Evolutionary conservation across 108 stramenopile genomes (phyloP), one percentile per base, ranked within the genome.

Genomic region (Skeletonema grethae): DNA sequence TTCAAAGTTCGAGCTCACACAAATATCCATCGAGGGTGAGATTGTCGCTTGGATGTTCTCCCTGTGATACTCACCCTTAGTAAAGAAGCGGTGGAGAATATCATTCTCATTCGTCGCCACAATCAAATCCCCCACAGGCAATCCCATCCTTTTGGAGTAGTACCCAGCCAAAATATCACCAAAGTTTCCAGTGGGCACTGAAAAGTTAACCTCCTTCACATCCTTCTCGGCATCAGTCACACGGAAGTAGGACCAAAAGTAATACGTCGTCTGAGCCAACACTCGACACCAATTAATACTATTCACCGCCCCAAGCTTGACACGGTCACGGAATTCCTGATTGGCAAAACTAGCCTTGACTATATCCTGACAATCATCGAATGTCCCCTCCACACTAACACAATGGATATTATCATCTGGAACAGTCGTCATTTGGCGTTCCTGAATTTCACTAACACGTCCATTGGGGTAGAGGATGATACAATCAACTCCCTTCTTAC

Each of bases 251-350:
- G 91, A 89, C 95, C 96, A 99, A 86, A 96, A 99, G 86, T 98
- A 99, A 79, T 99, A 99, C 7, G 97, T 97, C 36, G 95, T 98
- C 87, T 99, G 99, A 1, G 98, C 99, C 72, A 99, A 83, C 20
- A 99, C 97, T 35, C 99, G 93, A 39, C 96, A 97, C 97, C 98
- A 99, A 77, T 99, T 99, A 84, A 99, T 99, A 5, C 93, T 95
- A 82, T 99, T 99, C 61, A 99, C 97, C 9, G 99, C 99, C 11
- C 97, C 99, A n/a, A 99, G 85, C 67, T 96, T 86, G 32, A 96
- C 92, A 34, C 83, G 67, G 39, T 95, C 91, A 28, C 97, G 88
- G 77, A 98, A 98, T 9, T 73, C 92, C 63, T 84, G 76, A 70
- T 98, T 90, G 24, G 82, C 78, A 76, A 99, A 99, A 67, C 89